A percentile compares a stretch with the other conserved stretches of the same genome.
phyloP scores from a whole-genome alignment of 2,329 filamentous ascomycete genomes.

The Aspergillus pseudoviridinutans region DNA sequence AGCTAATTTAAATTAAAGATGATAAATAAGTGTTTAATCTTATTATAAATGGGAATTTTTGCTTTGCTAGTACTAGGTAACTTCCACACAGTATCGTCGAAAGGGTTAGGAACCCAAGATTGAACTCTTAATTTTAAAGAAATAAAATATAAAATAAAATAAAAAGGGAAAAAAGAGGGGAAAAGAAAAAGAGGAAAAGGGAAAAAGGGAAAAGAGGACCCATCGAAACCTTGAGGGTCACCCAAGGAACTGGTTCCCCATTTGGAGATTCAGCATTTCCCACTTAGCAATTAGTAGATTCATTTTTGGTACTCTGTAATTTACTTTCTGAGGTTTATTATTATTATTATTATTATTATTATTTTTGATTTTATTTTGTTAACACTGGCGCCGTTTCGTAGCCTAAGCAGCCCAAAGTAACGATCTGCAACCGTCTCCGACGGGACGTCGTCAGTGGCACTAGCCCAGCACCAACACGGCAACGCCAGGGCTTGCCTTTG shows the following conservation, averaged over 20 bases:
- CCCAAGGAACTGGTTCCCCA: constrained; percentile 33
- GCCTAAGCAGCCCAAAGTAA: constrained; percentile 26
- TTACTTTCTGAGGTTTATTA: constrained; percentile 4
- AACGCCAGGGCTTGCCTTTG: constrained; percentile 25
- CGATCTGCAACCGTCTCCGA: constrained; percentile 39
- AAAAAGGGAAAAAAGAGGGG: not conserved
- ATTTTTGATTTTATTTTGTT: constrained; percentile 10
- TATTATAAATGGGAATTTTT: not conserved
- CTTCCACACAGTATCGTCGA: not conserved
- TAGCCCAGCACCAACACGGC: constrained; percentile 22
- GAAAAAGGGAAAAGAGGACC: constrained; percentile 8
- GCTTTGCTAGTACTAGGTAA: not conserved
- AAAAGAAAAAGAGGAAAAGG: constrained; percentile 7
- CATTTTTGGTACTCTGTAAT: not conserved
- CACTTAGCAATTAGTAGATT: constrained; percentile 6
- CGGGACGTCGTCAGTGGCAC: constrained; percentile 42
- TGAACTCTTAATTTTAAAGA: not conserved
- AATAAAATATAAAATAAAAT: not conserved
- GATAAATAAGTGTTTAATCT: not conserved
- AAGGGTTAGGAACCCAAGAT: not conserved
- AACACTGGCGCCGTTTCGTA: constrained; percentile 25
- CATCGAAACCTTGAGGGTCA: constrained; percentile 19
- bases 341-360: constrained; percentile 6
- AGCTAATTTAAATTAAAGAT: not conserved
- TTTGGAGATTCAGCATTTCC: constrained; percentile 17